Base-by-base conservation (phyloP, 2,329 filamentous ascomycete species). In the Cladophialophora immunda region DNA sequence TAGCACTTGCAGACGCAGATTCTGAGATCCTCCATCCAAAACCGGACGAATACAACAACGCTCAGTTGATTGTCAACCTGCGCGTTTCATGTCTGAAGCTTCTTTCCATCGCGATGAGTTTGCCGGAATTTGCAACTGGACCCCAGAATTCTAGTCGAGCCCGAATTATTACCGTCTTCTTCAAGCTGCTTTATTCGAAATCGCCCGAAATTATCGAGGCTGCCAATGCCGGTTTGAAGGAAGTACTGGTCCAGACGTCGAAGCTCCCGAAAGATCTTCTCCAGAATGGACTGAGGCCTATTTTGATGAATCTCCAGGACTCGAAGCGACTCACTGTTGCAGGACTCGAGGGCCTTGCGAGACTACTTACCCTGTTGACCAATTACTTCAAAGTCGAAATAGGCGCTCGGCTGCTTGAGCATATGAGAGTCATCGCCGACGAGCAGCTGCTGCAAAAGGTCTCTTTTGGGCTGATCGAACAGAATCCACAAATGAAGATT, bases 311-410 rank as follows among this genome's bases (percentile, higher is more conserved):
- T 76, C 86, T 99, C 2, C 94, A 97, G 71, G 95, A 99, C 75
- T 92, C 94, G 0, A 93, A 97, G 77, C 90, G 94, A 65, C 83
- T 99, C 22, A 97, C 89, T 22, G 92, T 94, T 0, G 91, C 94
- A 73, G 94, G 94, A 2, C 83, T 99, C 4, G 94, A 98, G 76
- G 97, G 97, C 29, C 83, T 99, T 34, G 94, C 94, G 19, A 89
- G 94, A 45, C 84, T 99, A 1, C 81, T 99, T 67, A 94, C 95
- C 70, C 84, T 99, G 1, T 83, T 99, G 19, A 99, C 94, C 0
- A 98, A 95, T 67, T 99, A 99, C 78, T 99, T 99, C 81, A 99
- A 99, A 80, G 94, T 98, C 0, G 95, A 99, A 77, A 99, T 99
- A 62, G 96, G 95, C 6, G 88, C 92, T 25, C 88, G 95, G 27